These are phyloP conservation scores for Lachnellula subtilissima DNA, from an alignment of 2,329 filamentous ascomycete species.

Conservation along the genomic window DNA sequence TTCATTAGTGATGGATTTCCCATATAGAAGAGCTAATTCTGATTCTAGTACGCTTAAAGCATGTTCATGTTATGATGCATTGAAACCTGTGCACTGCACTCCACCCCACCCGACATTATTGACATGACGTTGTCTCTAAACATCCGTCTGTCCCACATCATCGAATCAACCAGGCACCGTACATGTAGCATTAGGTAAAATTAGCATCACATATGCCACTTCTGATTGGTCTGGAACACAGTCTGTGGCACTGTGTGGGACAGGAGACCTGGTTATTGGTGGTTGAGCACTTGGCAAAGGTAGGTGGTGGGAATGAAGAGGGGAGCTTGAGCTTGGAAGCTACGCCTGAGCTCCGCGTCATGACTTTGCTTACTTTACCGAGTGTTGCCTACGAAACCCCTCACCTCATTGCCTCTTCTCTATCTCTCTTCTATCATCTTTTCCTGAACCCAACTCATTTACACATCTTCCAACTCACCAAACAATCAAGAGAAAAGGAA, in stretches of 20 bases:
- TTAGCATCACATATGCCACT: neutral
- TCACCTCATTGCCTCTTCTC: slow-evolving; percentile 4
- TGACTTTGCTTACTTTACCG: neutral
- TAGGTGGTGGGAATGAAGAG: neutral
- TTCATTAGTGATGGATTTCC: too few relatives aligned
- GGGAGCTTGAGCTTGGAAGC: neutral
- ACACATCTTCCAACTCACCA: neutral
- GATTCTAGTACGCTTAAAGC: neutral
- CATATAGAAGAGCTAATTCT: neutral
- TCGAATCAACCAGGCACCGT: neutral
- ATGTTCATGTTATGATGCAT: neutral
- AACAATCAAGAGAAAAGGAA: neutral
- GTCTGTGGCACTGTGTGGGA: neutral
- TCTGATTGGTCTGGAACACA: neutral
- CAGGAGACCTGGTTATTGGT: neutral
- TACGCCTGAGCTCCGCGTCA: neutral
- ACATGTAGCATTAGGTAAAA: neutral
- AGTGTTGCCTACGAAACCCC: neutral
- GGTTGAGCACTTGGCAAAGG: too few relatives aligned
- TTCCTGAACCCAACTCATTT: slow-evolving; percentile 1
- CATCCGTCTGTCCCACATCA: neutral
- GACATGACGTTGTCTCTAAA: neutral
- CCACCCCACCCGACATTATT: neutral
- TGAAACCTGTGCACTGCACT: neutral
- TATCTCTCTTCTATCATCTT: slow-evolving; percentile 1